Conservation (phyloP, 2,329 filamentous ascomycete species). For the Neofusicoccum sp. region DNA sequence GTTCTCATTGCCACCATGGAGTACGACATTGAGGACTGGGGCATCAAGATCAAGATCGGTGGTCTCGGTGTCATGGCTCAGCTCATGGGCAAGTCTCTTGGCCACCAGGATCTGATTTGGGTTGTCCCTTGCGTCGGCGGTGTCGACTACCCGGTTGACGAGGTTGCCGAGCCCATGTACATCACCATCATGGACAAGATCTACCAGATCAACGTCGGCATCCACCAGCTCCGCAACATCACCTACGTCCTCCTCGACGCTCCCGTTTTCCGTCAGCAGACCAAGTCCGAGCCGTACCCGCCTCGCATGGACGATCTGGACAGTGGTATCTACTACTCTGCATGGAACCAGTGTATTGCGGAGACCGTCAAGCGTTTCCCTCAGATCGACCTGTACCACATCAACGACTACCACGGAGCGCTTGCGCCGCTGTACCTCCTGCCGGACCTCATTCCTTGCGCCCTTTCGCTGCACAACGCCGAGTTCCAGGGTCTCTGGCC, state of each 20-base stretch:
- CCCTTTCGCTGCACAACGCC: slow-evolving; percentile 66
- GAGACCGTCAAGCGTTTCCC: slow-evolving; percentile 60
- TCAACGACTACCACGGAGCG: slow-evolving; percentile 64
- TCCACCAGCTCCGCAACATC: slow-evolving; percentile 63
- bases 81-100: slow-evolving; percentile 64
- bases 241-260: slow-evolving; percentile 67
- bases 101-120: slow-evolving; percentile 64
- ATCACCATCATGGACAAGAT: slow-evolving; percentile 60
- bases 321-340: slow-evolving; percentile 62
- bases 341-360: slow-evolving; percentile 69
- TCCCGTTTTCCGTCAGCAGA: slow-evolving; percentile 64
- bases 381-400: slow-evolving; percentile 61
- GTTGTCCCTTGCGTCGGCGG: slow-evolving; percentile 54
- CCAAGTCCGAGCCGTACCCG: slow-evolving; percentile 62
- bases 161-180: slow-evolving; percentile 59
- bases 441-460: slow-evolving; percentile 60
- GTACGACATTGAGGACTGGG: slow-evolving; percentile 70
- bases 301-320: slow-evolving; percentile 68
- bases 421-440: slow-evolving; percentile 64
- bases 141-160: slow-evolving; percentile 62
- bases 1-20: slow-evolving; percentile 64
- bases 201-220: slow-evolving; percentile 63
- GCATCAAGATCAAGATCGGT: slow-evolving; percentile 69
- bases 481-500: slow-evolving; percentile 70
- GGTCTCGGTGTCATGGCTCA: slow-evolving; percentile 70